Evolutionary conservation across 306 rosid species (phyloP), one percentile per base, ranked within the genome.

Genomic region (Dryas octopetala): DNA sequence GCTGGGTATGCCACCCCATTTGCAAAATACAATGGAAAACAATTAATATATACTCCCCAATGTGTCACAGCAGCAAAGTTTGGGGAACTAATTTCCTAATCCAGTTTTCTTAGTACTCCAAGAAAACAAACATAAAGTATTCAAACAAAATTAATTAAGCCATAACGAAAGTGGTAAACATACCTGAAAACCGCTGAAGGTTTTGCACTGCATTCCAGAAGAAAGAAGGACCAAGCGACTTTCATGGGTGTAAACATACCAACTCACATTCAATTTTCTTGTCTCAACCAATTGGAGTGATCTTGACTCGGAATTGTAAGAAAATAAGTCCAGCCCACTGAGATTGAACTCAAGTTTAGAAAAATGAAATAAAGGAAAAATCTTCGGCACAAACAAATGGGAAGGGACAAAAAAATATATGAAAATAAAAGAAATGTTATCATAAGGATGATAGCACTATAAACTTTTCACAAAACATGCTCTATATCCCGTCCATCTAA

Each of bases 151-250:
- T 5, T 32, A 49, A 71, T 12, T 4, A 62, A 40, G 11, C 6
- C 76, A 54, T 47, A 68, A 64, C 46, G 74, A 11, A n/a, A 71
- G 71, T 53, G 46, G 62, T 45, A 74, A 52, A 59, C 78, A 65
- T 76, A 92, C 99, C 97, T 95, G 97, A 90, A 95, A 92, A 65
- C 99, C 99, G 26, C 85, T 89, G 82, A 95, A 92, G 86, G 84
- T 89, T 85, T 89, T 95, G 92, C 97, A 89, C 81, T 92, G 99
- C 97, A 95, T 90, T 80, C 99, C 99, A 85, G 96, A 86, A 80
- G 99, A 97, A 71, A 95, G 96, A 85, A 92, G 96, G 83, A 95
- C 96, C 91, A 90, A 79, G 53, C 99, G 97, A 86, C 99, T 95
- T 88, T 95, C 99, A 79, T 95, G 99, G 9, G 99, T 95, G 79